Percentiles rank a stretch among this genome's conserved stretches.
Evolutionary conservation across 257 asterid species (phyloP).

Genomic region (Rauvolfia tetraphylla): DNA sequence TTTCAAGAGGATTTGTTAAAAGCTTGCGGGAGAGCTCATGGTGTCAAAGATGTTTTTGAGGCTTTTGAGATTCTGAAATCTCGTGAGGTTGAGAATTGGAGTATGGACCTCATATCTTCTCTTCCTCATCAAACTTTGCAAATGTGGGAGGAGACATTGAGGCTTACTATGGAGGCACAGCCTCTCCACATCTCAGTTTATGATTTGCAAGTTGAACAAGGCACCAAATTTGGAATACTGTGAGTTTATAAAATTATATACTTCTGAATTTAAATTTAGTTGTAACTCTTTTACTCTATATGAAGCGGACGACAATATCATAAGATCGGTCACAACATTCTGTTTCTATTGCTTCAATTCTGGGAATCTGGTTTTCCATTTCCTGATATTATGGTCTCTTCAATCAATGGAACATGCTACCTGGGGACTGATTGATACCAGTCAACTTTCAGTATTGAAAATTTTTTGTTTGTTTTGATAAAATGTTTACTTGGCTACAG

Average conservation of each 20-base stretch:
- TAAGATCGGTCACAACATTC: too few relatives aligned
- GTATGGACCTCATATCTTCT: constrained; percentile 86
- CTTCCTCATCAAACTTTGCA: constrained; percentile 70
- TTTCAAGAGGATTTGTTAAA: constrained; percentile 78
- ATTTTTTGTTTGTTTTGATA: too few relatives aligned
- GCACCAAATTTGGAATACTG: constrained; percentile 78
- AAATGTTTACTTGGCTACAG: too few relatives aligned
- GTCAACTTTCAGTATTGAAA: too few relatives aligned
- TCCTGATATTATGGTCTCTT: too few relatives aligned
- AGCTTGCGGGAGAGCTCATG: constrained; percentile 95
- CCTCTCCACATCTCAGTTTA: constrained; percentile 91
- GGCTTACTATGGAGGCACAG: constrained; percentile 48
- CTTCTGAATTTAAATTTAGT: too few relatives aligned
- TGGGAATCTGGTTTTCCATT: too few relatives aligned
- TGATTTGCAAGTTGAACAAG: constrained; percentile 88
- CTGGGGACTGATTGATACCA: too few relatives aligned
- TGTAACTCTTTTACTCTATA: too few relatives aligned
- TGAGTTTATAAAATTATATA: constrained; percentile 32
- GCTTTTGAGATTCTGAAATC: constrained; percentile 69
- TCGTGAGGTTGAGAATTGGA: constrained; percentile 76
- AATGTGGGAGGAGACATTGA: constrained; percentile 93
- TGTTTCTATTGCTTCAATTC: too few relatives aligned
- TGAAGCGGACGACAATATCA: too few relatives aligned
- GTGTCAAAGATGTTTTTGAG: constrained; percentile 61
- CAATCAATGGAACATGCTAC: too few relatives aligned